These are phyloP conservation scores for Calamus simplicifolius DNA, from an alignment of 176 grass and related monocot genomes.

Conservation along the genomic window DNA sequence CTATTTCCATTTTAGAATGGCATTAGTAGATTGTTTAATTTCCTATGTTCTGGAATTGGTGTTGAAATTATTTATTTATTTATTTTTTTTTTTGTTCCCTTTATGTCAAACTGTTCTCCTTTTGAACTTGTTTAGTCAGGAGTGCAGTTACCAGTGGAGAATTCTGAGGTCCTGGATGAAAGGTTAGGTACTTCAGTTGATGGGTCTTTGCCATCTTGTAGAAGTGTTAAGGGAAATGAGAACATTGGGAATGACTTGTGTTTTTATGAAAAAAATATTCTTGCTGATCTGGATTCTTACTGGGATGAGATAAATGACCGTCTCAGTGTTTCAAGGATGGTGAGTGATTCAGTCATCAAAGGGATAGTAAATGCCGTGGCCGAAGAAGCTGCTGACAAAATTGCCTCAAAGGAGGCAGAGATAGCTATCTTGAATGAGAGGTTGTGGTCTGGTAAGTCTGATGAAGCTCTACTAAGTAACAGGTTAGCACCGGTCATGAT, in stretches of 20 bases:
- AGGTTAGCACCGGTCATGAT: neutral
- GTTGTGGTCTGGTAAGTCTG: constrained; percentile 12
- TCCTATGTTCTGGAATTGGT: too few species aligned
- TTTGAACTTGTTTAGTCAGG: too few species aligned
- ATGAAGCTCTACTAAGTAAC: constrained; percentile 8
- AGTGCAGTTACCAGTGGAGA: neutral
- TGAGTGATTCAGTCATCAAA: constrained; percentile 25
- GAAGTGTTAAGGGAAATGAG: constrained; percentile 7
- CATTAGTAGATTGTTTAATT: too few species aligned
- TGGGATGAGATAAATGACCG: constrained; percentile 35
- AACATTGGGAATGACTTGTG: constrained; percentile 16
- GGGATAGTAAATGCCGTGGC: constrained; percentile 35
- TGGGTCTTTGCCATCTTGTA: constrained; percentile 7
- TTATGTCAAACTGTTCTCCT: too few species aligned
- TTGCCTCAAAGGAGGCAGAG: constrained; percentile 29
- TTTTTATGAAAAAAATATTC: constrained; percentile 26
- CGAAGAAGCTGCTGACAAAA: constrained; percentile 30
- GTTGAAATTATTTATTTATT: too few species aligned
- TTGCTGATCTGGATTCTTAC: constrained; percentile 27
- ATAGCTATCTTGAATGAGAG: constrained; percentile 20
- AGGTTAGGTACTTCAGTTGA: constrained; percentile 1
- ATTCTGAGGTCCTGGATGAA: constrained; percentile 14
- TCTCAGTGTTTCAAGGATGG: constrained; percentile 28
- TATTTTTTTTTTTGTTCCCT: too few species aligned
- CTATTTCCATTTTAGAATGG: too few species aligned